Conservation (phyloP, 1,139 yeast species). For the Nakaseomyces nivariensis region DNA sequence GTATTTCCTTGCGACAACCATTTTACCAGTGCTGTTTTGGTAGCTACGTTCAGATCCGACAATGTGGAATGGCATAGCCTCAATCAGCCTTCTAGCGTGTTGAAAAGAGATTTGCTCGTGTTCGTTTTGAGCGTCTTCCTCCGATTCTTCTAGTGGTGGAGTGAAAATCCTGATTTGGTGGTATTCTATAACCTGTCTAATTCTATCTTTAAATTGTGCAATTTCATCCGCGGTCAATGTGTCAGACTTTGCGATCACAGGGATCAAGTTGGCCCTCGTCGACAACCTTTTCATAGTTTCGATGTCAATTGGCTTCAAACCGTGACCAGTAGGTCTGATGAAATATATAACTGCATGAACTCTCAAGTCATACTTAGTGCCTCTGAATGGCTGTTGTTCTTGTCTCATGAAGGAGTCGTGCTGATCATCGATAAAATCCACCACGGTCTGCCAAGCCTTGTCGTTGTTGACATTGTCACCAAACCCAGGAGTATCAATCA, state of each 20-base stretch:
- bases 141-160: constrained; percentile 45
- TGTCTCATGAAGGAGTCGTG: constrained; percentile 92
- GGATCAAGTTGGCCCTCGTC: constrained; percentile 85
- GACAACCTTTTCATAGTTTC: constrained; percentile 86
- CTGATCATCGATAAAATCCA: constrained; percentile 93
- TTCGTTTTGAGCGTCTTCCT: constrained; percentile 18
- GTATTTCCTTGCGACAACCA: constrained; percentile 83
- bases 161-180: constrained; percentile 86
- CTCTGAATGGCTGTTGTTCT: constrained; percentile 86
- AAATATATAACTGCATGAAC: constrained; percentile 94
- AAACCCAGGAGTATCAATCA: constrained; percentile 95
- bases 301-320: constrained; percentile 87
- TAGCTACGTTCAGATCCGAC: constrained; percentile 86
- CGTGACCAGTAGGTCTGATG: constrained; percentile 93
- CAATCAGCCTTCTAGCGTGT: constrained; percentile 73
- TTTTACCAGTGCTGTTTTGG: constrained; percentile 63
- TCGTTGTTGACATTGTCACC: constrained; percentile 93
- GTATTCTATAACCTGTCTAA: constrained; percentile 84
- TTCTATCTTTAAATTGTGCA: constrained; percentile 69
- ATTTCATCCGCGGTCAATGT: constrained; percentile 80
- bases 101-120: constrained; percentile 53
- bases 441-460: constrained; percentile 88
- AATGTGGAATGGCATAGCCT: constrained; percentile 89
- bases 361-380: constrained; percentile 64
- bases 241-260: constrained; percentile 91